Conservation (phyloP, 2,329 filamentous ascomycete species). For the Trichoderma arundinaceum region DNA sequence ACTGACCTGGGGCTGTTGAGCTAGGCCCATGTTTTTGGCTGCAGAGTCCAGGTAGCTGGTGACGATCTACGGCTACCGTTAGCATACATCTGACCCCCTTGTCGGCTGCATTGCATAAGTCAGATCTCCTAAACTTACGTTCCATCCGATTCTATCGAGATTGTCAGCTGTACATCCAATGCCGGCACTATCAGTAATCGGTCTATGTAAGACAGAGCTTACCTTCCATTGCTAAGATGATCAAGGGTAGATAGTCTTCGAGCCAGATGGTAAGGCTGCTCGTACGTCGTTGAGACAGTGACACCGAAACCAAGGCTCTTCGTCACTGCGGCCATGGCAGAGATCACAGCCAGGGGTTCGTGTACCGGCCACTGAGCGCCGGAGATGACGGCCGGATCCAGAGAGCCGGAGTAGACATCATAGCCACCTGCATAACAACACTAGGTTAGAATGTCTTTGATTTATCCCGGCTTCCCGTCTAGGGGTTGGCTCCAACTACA, state of each 20-base stretch:
- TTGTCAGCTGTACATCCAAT: background rate
- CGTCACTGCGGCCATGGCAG: constrained; percentile 73
- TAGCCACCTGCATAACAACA: constrained; percentile 58
- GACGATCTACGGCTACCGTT: constrained; percentile 56
- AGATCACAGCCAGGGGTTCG: constrained; percentile 67
- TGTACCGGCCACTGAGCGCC: constrained; percentile 75
- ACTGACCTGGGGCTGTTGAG: constrained; percentile 53
- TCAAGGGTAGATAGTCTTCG: constrained; percentile 69
- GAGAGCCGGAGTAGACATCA: constrained; percentile 69
- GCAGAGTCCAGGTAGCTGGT: constrained; percentile 74
- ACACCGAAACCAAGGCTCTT: constrained; percentile 72
- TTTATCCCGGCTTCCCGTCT: background rate
- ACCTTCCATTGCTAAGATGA: constrained; percentile 68
- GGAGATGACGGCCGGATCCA: constrained; percentile 64
- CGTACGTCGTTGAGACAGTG: constrained; percentile 72
- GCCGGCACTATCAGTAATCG: background rate
- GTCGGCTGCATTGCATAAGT: constrained; percentile 5
- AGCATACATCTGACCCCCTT: constrained; percentile 38
- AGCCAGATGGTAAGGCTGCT: constrained; percentile 72
- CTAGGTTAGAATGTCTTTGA: background rate
- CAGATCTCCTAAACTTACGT: constrained; percentile 45
- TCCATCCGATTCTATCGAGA: constrained; percentile 57
- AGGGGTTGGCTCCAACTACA: background rate
- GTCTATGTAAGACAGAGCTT: background rate
- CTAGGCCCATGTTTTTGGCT: constrained; percentile 66